Base-by-base conservation (phyloP, 371 early-diverging fungal species). In the Apophysomyces elegans region DNA sequence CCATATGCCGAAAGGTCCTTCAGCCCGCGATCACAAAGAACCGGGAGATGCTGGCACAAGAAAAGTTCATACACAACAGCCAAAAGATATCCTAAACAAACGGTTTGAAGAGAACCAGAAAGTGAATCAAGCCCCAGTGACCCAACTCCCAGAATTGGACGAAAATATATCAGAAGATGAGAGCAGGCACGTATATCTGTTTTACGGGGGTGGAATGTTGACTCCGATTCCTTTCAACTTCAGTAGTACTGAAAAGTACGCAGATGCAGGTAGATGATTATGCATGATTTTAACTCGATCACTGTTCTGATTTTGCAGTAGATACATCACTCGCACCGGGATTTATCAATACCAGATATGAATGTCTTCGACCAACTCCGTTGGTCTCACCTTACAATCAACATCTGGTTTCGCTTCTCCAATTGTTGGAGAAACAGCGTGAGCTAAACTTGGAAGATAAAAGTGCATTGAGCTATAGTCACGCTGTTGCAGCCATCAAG, bases 401-500 rank as follows among this genome's bases (percentile, higher is more conserved):
- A 59, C 65, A 72, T 37, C 69, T 86, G 2, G 63, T 84, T 8
- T 67, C 64, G 2, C 63, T 77, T 5, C 67, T 86, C 4, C 57
- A 68, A 16, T 44, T 83, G 16, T 45, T 86, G 14, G 83, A 83
- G 72, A 61, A 64, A 45, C 62, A 75, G 35, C 63, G 86, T 8
- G 70, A 74, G 21, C 4, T 83, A 9, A 67, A 74, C 44, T 63
- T 65, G 56, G 79, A 86, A 63, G 64, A 62, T 41, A 68, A 69
- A 38, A 82, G 66, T 64, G 75, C 84, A 18, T 58, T 84, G 38
- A 77, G 78, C 18, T 86, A 84, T 62, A 65, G 81, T 3, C 75
- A 75, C 45, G 83, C 83, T 14, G 80, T 86, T 62, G 73, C 84
- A 12, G 86, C 83, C 1, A 44, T 84, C 41, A 84, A 80, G 61